A percentile compares a stretch with the other conserved stretches of the same genome.
phyloP scores from a whole-genome alignment of 1,284 basidiomycete species.

The Cronartium quercuum region DNA sequence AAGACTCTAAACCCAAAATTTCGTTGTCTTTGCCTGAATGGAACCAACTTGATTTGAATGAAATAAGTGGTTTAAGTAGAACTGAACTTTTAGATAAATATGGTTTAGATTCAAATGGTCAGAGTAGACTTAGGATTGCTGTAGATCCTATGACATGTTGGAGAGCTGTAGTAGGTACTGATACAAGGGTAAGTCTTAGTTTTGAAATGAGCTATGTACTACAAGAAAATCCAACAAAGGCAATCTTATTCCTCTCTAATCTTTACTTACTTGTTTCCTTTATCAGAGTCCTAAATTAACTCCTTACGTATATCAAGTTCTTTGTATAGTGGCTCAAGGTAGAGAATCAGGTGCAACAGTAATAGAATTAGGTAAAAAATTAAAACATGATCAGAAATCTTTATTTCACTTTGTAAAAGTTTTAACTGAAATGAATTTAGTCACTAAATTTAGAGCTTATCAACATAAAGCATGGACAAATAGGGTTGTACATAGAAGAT shows the following conservation, averaged over 20 bases:
- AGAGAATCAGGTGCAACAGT: constrained; percentile 70
- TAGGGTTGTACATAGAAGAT: constrained; percentile 46
- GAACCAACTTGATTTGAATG: constrained; percentile 13
- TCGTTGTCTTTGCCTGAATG: constrained; percentile 3
- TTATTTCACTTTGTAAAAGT: constrained; percentile 76
- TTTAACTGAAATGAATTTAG: constrained; percentile 62
- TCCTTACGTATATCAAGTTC: constrained; percentile 71
- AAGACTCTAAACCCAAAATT: background rate
- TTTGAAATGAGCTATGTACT: background rate
- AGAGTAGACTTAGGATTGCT: constrained; percentile 60
- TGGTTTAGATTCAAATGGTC: constrained; percentile 16
- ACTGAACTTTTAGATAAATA: constrained; percentile 16
- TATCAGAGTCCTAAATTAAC: constrained; percentile 67
- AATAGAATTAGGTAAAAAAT: constrained; percentile 65
- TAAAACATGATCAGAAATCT: constrained; percentile 81
- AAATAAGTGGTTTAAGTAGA: background rate
- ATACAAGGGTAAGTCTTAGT: constrained; percentile 59
- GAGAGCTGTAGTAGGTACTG: constrained; percentile 71
- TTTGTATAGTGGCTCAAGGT: constrained; percentile 76
- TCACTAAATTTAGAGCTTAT: constrained; percentile 50
- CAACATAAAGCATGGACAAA: constrained; percentile 45
- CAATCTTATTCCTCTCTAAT: background rate
- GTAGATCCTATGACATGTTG: constrained; percentile 67
- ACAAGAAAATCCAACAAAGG: background rate
- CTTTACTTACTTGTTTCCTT: constrained; percentile 10